Evolutionary conservation across 148 eudicot species (phyloP).

Genomic region (Heliosperma pusillum): DNA sequence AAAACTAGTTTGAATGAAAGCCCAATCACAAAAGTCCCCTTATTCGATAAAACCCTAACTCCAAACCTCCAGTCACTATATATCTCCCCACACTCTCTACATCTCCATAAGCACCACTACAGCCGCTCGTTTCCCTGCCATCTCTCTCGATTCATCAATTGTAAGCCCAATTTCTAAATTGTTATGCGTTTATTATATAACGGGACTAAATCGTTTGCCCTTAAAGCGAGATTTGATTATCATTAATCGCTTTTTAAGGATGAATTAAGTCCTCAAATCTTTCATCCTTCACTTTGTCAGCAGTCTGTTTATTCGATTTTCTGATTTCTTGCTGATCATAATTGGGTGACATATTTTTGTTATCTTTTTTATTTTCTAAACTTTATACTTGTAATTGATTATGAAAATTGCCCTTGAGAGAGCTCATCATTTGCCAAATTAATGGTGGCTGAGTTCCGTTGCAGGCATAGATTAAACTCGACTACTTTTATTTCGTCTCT

Average conservation of each 20-base stretch:
- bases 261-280: slow-evolving; percentile 6
- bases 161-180: too few species aligned
- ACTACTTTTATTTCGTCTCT: not conserved
- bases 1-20: too few species aligned
- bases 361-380: too few species aligned
- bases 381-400: too few species aligned
- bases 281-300: slow-evolving; percentile 16
- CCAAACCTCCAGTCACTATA: too few species aligned
- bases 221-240: not conserved
- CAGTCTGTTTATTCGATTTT: slow-evolving; percentile 4
- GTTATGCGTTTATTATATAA: too few species aligned
- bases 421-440: not conserved
- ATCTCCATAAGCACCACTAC: too few species aligned
- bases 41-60: too few species aligned
- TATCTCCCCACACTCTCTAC: too few species aligned
- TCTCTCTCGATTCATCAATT: too few species aligned
- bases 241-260: slow-evolving; percentile 1
- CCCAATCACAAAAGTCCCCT: too few species aligned
- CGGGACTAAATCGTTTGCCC: slow-evolving; percentile 11
- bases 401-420: not conserved
- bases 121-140: too few species aligned
- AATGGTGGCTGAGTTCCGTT: slow-evolving; percentile 12
- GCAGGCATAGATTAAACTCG: slow-evolving; percentile 7
- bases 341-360: slow-evolving; percentile 1
- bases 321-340: slow-evolving; percentile 16